phyloP scores from a whole-genome alignment of 176 grass and related monocot genomes.

The Pontederia crassipes region DNA sequence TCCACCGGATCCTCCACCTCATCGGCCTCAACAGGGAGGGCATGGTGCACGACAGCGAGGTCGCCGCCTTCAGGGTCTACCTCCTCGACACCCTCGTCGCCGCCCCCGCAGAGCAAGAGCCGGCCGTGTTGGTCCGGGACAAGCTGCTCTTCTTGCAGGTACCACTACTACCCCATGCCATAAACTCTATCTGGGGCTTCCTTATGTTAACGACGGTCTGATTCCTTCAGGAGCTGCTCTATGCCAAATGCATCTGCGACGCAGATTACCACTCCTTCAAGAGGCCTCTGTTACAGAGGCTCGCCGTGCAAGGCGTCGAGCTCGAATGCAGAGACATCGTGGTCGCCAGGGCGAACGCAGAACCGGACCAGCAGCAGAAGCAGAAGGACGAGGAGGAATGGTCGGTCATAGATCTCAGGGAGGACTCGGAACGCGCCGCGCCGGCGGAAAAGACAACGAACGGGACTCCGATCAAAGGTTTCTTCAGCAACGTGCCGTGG shows the following conservation, averaged over 20 bases:
- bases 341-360: background rate
- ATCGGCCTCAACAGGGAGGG: conserved; percentile 70
- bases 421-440: conserved; percentile 9
- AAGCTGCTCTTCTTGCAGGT: conserved; percentile 95
- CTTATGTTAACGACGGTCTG: background rate
- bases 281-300: conserved; percentile 56
- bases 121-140: conserved; percentile 45
- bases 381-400: conserved; percentile 48
- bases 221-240: conserved; percentile 48
- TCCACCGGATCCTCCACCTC: conserved; percentile 93
- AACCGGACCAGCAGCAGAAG: background rate
- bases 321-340: conserved; percentile 59
- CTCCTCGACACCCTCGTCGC: conserved; percentile 55
- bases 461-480: conserved; percentile 31
- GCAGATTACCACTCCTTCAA: conserved; percentile 81
- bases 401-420: conserved; percentile 79
- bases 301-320: conserved; percentile 58
- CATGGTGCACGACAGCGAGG: conserved; percentile 64
- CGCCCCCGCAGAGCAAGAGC: conserved; percentile 37
- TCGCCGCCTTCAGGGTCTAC: conserved; percentile 49
- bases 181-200: too few relatives aligned
- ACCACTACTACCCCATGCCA: too few relatives aligned
- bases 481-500: conserved; percentile 28
- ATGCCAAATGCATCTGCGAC: conserved; percentile 62
- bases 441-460: conserved; percentile 44